Conservation (phyloP, 352 stramenopile genomes). For the Paralagenidium karlingii region DNA sequence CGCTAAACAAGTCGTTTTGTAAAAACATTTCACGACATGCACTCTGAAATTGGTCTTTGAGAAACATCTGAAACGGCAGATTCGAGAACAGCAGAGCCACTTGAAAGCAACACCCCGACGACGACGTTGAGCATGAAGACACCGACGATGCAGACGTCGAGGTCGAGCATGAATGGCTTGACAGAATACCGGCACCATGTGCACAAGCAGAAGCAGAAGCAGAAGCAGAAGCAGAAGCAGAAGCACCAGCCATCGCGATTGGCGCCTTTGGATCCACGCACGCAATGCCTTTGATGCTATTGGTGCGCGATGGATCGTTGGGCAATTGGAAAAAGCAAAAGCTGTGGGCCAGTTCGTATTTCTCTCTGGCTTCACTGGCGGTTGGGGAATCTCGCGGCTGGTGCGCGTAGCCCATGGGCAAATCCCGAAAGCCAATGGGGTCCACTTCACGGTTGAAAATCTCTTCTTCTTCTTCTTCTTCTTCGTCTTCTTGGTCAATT, state of each 20-base stretch:
- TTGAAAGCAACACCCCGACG: too few species aligned
- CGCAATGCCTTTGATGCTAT: constrained; percentile 27
- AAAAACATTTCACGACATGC: constrained; percentile 18
- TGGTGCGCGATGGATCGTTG: constrained; percentile 4
- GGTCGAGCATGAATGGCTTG: too few species aligned
- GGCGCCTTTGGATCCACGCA: constrained; percentile 24
- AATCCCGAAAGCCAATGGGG: constrained; percentile 17
- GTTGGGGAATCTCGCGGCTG: too few species aligned
- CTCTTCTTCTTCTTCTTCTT: constrained; percentile 52
- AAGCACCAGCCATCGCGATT: too few species aligned
- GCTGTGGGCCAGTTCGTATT: too few species aligned
- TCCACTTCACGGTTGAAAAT: constrained; percentile 58
- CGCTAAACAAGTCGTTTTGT: constrained; percentile 9
- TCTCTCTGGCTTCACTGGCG: too few species aligned
- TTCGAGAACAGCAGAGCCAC: constrained; percentile 38
- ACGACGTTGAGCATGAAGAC: too few species aligned
- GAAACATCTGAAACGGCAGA: constrained; percentile 21
- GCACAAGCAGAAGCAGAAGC: too few species aligned
- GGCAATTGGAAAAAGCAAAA: constrained; percentile 41
- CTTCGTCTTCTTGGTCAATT: too few species aligned
- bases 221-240: too few species aligned
- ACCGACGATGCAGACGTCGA: too few species aligned
- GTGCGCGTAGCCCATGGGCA: constrained; percentile 8
- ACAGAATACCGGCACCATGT: too few species aligned
- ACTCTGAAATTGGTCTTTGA: constrained; percentile 20